Base-by-base conservation (phyloP, 2,329 filamentous ascomycete genomes). In the Neophaeococcomyces aloes region DNA sequence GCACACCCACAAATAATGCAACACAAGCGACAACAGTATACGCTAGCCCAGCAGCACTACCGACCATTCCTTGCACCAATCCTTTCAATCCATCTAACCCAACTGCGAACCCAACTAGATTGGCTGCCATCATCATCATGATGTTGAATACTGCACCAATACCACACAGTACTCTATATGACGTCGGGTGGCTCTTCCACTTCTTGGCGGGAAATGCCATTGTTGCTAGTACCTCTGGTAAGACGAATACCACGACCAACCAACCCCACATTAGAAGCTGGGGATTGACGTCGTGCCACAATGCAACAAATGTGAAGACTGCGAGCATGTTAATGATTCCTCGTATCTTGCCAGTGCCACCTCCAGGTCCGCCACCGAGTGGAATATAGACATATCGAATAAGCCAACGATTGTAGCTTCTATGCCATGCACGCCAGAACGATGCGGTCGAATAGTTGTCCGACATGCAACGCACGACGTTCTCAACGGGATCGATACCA, bases 341-440 rank as follows among this genome's bases (percentile, higher is more conserved):
- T 31, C 73, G 62, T 13, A 75, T 69, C 34, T 72, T 77, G 15
- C 56, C 56, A 27, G 52, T 51, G n/a, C 44, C 53, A 19, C 47
- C 56, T 19, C 54, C 58, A 29, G 59, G 55, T 3, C 65, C 65
- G 31, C 69, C 71, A 29, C 91, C 91, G 0, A 98, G 73, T 0
- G 91, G 91, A 3, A 96, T 74, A 63, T 93, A 98, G 50, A 98
- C 78, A 66, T 98, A 98, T 18, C 91, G 80, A 39, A 96, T 74
- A 45, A 91, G 75, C 87, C 88, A 98, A 53, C 87, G 82, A 66
- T 96, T 96, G 70, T 86, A 96, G 51, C 79, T 86, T 41, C 88
- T 81, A 65, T 98, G 91, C 93, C 93, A 98, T 25, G 79, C 81
- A 49, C 91, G 84, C 91, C 91, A 98, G 67, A 98, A 98, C 15